Conservation (phyloP, 1,284 basidiomycete species). For the Tremellales sp. region DNA sequence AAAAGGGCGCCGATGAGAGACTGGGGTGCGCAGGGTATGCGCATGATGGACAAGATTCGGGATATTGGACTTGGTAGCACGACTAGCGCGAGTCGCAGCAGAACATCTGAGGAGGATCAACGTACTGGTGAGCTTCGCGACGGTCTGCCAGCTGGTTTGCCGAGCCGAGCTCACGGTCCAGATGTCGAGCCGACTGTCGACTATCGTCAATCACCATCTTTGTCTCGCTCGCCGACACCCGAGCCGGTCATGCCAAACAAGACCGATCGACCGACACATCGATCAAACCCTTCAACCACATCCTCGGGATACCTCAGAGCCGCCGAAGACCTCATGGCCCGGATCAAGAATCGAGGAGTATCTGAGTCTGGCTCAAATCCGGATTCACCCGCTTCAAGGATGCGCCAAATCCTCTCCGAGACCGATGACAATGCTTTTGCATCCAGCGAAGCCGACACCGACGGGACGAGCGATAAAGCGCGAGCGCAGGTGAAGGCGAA, state of each 20-base stretch:
- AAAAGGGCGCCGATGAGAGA: constrained; percentile 18
- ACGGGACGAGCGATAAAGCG: constrained; percentile 4
- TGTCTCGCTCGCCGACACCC: constrained; percentile 12
- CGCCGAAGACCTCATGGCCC: constrained; percentile 73
- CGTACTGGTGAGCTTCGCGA: constrained; percentile 5
- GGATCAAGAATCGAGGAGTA: constrained; percentile 58
- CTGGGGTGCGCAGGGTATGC: constrained; percentile 38
- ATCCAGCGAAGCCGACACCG: constrained; percentile 12
- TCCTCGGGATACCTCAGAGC: constrained; percentile 61
- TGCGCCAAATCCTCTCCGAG: constrained; percentile 27
- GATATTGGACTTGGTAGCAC: constrained; percentile 31
- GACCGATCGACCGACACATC: constrained; percentile 19
- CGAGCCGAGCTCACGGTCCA: constrained; percentile 8
- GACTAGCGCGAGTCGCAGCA: constrained; percentile 28
- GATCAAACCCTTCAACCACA: constrained; percentile 43
- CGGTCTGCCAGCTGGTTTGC: too few species aligned
- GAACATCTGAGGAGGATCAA: constrained; percentile 6
- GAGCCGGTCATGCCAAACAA: not conserved
- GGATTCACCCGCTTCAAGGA: constrained; percentile 56
- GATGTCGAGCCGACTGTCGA: constrained; percentile 23
- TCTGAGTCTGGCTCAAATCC: constrained; percentile 34
- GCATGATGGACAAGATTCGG: constrained; percentile 42
- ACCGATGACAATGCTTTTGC: constrained; percentile 40
- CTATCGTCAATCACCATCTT: constrained; percentile 19
- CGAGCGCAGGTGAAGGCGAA: constrained; percentile 17